A percentile compares a stretch with the other conserved stretches of the same genome.
Conservation (phyloP, 768 basidiomycete genomes). For the Russula sp. region DNA sequence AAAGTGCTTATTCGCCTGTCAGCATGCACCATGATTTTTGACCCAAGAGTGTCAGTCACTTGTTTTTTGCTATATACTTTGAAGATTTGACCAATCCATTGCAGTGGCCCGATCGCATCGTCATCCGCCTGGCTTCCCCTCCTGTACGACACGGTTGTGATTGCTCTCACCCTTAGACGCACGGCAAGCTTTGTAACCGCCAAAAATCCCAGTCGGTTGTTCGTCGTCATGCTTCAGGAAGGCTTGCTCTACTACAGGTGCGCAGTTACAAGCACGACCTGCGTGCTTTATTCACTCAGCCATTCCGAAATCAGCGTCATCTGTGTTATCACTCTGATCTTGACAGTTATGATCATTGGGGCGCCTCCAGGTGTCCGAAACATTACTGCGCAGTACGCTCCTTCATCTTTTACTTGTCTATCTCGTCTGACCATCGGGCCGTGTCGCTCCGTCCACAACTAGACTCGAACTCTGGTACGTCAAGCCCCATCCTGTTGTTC, state of each 20-base stretch:
- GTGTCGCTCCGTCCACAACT: too few species aligned
- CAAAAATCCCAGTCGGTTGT: conserved; percentile 1
- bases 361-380: conserved; percentile 33
- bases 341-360: conserved; percentile 36
- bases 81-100: neutral
- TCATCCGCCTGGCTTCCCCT: conserved; percentile 40
- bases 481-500: too few species aligned
- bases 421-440: neutral
- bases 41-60: conserved; percentile 26
- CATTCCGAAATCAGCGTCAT: conserved; percentile 30
- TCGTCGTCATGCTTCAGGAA: conserved; percentile 14
- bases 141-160: conserved; percentile 35
- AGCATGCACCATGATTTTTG: conserved; percentile 42
- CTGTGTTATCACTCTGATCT: conserved; percentile 33
- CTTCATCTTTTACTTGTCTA: neutral
- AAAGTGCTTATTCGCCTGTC: neutral
- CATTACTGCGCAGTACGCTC: conserved; percentile 32
- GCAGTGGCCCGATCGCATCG: conserved; percentile 29
- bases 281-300: neutral
- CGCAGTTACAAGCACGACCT: neutral
- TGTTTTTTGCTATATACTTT: neutral
- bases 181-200: conserved; percentile 22
- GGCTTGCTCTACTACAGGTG: conserved; percentile 19
- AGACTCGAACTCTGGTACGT: conserved; percentile 15
- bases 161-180: conserved; percentile 32